Percentiles rank a stretch among this genome's conserved stretches.
Conservation (phyloP, 768 basidiomycete species). For the Mycena galericulata region DNA sequence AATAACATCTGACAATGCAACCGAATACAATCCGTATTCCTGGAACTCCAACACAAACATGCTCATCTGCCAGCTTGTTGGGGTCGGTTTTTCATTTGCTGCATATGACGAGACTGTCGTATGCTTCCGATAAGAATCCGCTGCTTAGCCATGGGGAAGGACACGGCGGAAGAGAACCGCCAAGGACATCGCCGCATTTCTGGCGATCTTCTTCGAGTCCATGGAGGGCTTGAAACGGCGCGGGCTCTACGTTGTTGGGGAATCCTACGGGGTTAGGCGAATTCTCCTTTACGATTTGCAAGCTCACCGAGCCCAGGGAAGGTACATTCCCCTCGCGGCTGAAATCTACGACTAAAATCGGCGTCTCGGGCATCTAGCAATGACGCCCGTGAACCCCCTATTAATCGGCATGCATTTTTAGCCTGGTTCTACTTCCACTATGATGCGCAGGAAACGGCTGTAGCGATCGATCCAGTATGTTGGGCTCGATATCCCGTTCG, state of each 20-base stretch:
- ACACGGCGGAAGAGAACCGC: constrained; percentile 65
- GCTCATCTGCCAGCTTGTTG: too few relatives aligned
- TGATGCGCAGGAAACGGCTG: constrained; percentile 5
- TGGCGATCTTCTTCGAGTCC: constrained; percentile 67
- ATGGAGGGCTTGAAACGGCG: constrained; percentile 65
- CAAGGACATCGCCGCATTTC: constrained; percentile 66
- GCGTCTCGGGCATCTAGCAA: constrained; percentile 51
- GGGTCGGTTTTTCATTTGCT: constrained; percentile 60
- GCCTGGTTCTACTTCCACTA: neutral
- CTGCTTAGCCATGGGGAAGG: constrained; percentile 48
- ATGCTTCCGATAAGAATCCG: constrained; percentile 41
- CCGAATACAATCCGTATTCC: constrained; percentile 55
- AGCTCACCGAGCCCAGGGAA: constrained; percentile 49
- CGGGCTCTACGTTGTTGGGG: constrained; percentile 56
- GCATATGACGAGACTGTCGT: constrained; percentile 45
- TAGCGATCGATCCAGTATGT: constrained; percentile 26
- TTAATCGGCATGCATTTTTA: constrained; percentile 58
- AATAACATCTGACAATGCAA: constrained; percentile 53
- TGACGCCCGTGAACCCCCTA: constrained; percentile 61
- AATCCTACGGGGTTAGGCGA: constrained; percentile 62
- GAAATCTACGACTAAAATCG: constrained; percentile 62
- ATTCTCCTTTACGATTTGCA: neutral
- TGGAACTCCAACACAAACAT: constrained; percentile 64
- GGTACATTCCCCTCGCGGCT: constrained; percentile 63
- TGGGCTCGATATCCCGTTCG: constrained; percentile 30